Evolutionary conservation across 768 basidiomycete genomes (phyloP).

Genomic region (Calvatia gigantea): DNA sequence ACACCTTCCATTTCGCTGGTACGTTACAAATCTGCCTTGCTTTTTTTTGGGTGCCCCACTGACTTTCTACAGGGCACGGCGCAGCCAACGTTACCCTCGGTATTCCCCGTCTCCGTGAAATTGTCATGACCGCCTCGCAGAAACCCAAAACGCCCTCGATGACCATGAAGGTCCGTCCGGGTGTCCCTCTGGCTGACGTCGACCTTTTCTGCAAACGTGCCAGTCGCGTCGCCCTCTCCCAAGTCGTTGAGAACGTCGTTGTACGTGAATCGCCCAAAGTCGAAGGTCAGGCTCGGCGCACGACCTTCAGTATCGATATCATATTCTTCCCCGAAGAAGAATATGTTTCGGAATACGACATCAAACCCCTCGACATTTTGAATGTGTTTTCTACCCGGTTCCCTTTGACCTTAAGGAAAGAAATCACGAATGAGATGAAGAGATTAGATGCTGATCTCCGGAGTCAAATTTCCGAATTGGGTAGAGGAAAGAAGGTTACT

Average conservation of each 20-base stretch:
- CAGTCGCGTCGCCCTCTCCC: constrained; percentile 80
- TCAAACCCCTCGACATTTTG: constrained; percentile 70
- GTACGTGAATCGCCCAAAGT: constrained; percentile 77
- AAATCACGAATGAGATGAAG: constrained; percentile 84
- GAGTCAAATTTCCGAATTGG: constrained; percentile 75
- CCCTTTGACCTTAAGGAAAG: constrained; percentile 77
- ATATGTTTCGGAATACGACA: constrained; percentile 79
- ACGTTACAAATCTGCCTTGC: constrained; percentile 11
- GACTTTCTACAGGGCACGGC: constrained; percentile 75
- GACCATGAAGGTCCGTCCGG: constrained; percentile 70
- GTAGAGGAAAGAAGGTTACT: constrained; percentile 64
- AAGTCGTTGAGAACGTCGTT: constrained; percentile 77
- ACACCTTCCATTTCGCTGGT: constrained; percentile 99
- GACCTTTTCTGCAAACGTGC: constrained; percentile 86
- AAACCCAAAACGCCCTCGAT: constrained; percentile 98
- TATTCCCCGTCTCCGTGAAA: constrained; percentile 97
- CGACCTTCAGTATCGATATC: constrained; percentile 78
- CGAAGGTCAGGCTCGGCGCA: constrained; percentile 65
- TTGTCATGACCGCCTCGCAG: constrained; percentile 97
- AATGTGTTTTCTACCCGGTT: constrained; percentile 70
- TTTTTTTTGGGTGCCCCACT: background rate
- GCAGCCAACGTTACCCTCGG: constrained; percentile 99
- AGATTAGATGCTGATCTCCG: constrained; percentile 76
- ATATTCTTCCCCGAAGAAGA: constrained; percentile 85
- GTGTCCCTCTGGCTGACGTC: constrained; percentile 50